Conservation (phyloP, 1,139 yeast genomes). For the Kodamaea suecica region DNA sequence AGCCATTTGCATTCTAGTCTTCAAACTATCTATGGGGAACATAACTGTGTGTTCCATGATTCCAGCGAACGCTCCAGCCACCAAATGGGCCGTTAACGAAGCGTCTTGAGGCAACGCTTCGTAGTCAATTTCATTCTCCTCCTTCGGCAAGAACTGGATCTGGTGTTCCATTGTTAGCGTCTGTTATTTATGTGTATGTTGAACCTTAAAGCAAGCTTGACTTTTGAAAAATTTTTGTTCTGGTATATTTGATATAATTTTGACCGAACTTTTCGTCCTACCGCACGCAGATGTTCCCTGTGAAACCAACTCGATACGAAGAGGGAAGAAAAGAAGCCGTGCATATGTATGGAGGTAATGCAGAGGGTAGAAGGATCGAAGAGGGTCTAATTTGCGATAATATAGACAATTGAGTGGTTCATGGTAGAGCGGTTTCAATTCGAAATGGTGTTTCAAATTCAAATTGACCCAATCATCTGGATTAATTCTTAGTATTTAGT, state of each 20-base stretch:
- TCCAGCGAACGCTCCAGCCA: constrained; percentile 97
- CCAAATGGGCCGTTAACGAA: constrained; percentile 73
- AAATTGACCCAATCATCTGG: too few species aligned
- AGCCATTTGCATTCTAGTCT: constrained; percentile 91
- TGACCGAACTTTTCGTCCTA: background rate
- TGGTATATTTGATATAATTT: background rate
- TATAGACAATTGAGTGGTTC: too few species aligned
- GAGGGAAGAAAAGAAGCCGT: too few species aligned
- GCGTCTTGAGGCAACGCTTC: constrained; percentile 91
- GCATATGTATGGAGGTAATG: too few species aligned
- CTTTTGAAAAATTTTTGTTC: constrained; percentile 4
- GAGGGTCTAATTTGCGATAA: too few species aligned
- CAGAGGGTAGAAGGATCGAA: too few species aligned
- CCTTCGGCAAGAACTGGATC: constrained; percentile 18
- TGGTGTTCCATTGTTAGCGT: constrained; percentile 18
- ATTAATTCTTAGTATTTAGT: too few species aligned
- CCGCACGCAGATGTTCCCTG: background rate
- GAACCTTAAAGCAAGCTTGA: constrained; percentile 1
- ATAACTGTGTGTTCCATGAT: constrained; percentile 97
- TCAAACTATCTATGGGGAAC: constrained; percentile 94
- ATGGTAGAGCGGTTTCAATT: too few species aligned
- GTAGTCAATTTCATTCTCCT: constrained; percentile 60
- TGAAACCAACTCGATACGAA: too few species aligned
- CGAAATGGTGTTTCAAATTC: too few species aligned
- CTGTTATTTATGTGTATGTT: background rate